Base-by-base conservation (phyloP, 176 grass and related monocot genomes). In the Leersia perrieri region DNA sequence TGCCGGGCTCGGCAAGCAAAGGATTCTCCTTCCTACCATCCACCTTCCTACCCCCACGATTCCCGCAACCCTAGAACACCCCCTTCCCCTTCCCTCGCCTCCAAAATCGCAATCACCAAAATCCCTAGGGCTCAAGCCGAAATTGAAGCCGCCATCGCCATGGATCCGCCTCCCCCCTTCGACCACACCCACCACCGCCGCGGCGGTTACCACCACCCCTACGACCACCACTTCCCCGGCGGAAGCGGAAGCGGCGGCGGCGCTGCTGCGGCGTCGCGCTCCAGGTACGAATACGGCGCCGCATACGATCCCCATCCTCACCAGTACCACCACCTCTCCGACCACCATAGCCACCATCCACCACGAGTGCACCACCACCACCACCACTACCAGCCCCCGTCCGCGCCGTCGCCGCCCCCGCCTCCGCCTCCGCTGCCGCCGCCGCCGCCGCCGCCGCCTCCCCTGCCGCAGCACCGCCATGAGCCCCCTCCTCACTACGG, bases 101-200 rank as follows among this genome's bases (percentile, higher is more conserved):
- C 66, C 33, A 18, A 72, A 30, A 27, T 33, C 11, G 44, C 73
- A n/a, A n/a, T n/a, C n/a, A n/a, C n/a, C n/a, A n/a, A n/a, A n/a
- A n/a, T n/a, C n/a, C n/a, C n/a, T n/a, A n/a, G n/a, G n/a, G n/a
- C n/a, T n/a, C n/a, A 77, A 23, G 15, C 36, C 27, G 6, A 57
- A 27, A 6, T 18, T 25, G 57, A 53, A 3, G 33, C 5, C 60
- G 68, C 32, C 77, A 92, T 92, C 60, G 68, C 32, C 77, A 92
- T 92, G 90, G 86, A 92, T 89, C 82, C 78, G 49, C 86, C 80
- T 36, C 72, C 65, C 23, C 91, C 84, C 40, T 87, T 87, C 72
- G 91, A 87, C 33, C 77, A 82, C 36, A 76, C 36, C 23, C 87
- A 70, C 39, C 69, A 84, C 70, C 87, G 84, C 84, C 68, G 84